Base-by-base conservation (phyloP, 306 rosid species). In the Acacia crassicarpa region DNA sequence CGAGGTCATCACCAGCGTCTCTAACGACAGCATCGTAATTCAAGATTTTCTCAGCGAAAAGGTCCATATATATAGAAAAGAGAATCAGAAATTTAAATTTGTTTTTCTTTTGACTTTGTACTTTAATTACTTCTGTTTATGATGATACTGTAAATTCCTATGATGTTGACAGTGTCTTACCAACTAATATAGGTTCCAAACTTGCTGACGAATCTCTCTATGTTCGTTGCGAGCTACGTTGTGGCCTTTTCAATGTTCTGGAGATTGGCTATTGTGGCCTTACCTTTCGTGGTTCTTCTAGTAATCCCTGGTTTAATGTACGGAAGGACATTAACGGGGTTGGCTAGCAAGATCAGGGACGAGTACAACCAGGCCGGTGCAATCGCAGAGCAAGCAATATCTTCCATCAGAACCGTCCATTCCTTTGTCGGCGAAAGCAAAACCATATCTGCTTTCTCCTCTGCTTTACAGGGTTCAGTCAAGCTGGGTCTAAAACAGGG, bases 31-130 rank as follows among this genome's bases (percentile, higher is more conserved):
- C 84, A 91, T 90, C 16, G 86, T 93, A 11, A 93, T 95, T 80
- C 99, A 95, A 88, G 98, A 93, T 74, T 90, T 81, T 61, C 82
- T 95, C 8, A 87, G 98, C 68, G 99, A 95, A 88, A 95, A 95
- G 98, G 99, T 95, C 6, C 4, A 12, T 17, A 58, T 19, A 53
- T 46, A 17, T 7, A 53, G 22, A 19, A 13, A 56, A 76, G 2
- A 53, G 45, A 73, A 41, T 11, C 14, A 51, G 6, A 10, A 16
- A 79, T 22, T 33, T 32, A 6, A 61, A 19, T 20, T 20, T 54
- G 25, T 27, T 27, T 65, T 17, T 49, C 2, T 3, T 20, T 32
- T 30, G 0, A 20, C 74, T 6, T 20, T 25, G 19, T 27, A 12
- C 72, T 70, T 76, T 23, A 2, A 10, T 46, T 46, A 12, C 4